Evolutionary conservation across 345 rosid species (phyloP).

Genomic region (Barbarea vulgaris): DNA sequence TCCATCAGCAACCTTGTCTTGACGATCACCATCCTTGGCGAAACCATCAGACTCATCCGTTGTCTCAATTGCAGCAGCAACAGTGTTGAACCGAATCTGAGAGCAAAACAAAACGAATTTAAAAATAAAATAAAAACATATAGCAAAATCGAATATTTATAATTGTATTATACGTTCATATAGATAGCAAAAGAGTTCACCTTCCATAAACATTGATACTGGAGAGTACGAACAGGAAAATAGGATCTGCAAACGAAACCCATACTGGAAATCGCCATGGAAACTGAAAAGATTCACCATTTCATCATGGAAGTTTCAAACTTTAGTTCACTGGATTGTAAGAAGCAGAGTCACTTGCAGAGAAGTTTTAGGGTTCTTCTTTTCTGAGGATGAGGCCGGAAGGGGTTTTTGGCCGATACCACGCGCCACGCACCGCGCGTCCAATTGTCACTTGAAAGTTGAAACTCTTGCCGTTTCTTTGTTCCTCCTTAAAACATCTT

Average conservation of each 20-base stretch:
- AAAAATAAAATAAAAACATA: background rate
- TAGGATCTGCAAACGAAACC: conserved; percentile 51
- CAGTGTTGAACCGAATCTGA: conserved; percentile 49
- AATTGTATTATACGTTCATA: background rate
- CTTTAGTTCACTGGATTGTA: conserved; percentile 30
- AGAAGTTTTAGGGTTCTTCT: conserved; percentile 45
- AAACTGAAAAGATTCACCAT: conserved; percentile 39
- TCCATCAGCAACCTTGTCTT: conserved; percentile 19
- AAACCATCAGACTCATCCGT: conserved; percentile 53
- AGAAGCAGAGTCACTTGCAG: background rate
- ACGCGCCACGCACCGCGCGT: conserved; percentile 21
- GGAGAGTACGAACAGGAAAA: conserved; percentile 47
- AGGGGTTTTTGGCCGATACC: conserved; percentile 20
- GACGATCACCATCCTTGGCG: conserved; percentile 22
- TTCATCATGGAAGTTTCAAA: conserved; percentile 40
- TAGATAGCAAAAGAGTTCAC: conserved; percentile 39
- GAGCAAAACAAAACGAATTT: conserved; percentile 16
- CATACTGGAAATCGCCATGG: conserved; percentile 59
- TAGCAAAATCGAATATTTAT: background rate
- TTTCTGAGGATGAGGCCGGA: conserved; percentile 24
- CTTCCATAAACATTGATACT: conserved; percentile 48
- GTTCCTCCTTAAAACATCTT: conserved; percentile 11
- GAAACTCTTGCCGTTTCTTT: conserved; percentile 9
- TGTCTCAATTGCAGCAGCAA: conserved; percentile 48
- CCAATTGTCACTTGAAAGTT: background rate